phyloP scores from a whole-genome alignment of 257 asterid species.

The Avicennia marina region DNA sequence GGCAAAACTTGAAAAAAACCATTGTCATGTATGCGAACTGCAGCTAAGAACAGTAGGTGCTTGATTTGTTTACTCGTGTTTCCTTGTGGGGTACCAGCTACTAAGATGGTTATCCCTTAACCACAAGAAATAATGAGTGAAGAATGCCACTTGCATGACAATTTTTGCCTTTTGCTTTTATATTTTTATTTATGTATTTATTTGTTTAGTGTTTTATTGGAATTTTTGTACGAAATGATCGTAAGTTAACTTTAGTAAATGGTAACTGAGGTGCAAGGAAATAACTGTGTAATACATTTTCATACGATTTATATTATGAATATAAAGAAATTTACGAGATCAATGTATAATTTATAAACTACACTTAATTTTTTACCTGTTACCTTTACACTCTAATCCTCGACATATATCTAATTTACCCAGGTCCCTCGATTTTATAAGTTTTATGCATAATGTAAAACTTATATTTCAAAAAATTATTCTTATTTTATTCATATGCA shows the following conservation, averaged over 20 bases:
- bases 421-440: too few species aligned
- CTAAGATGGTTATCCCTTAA: slow-evolving; percentile 18
- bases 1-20: too few species aligned
- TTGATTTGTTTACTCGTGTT: not conserved
- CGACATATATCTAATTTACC: too few species aligned
- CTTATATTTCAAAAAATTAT: too few species aligned
- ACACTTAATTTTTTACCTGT: too few species aligned
- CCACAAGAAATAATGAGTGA: slow-evolving; percentile 14
- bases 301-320: too few species aligned
- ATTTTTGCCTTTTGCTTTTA: slow-evolving; percentile 7
- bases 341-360: too few species aligned
- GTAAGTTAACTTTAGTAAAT: not conserved
- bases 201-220: not conserved
- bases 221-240: not conserved
- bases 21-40: too few species aligned
- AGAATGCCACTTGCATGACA: slow-evolving; percentile 3
- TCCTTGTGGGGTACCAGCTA: slow-evolving; percentile 15
- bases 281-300: not conserved
- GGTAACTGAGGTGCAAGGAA: not conserved
- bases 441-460: too few species aligned
- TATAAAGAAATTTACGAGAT: too few species aligned
- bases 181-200: not conserved
- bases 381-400: too few species aligned
- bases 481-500: too few species aligned
- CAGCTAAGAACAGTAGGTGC: not conserved